Evolutionary conservation across 345 rosid species (phyloP), one percentile per base, ranked within the genome.

Genomic region (Excoecaria cochinchinensis): DNA sequence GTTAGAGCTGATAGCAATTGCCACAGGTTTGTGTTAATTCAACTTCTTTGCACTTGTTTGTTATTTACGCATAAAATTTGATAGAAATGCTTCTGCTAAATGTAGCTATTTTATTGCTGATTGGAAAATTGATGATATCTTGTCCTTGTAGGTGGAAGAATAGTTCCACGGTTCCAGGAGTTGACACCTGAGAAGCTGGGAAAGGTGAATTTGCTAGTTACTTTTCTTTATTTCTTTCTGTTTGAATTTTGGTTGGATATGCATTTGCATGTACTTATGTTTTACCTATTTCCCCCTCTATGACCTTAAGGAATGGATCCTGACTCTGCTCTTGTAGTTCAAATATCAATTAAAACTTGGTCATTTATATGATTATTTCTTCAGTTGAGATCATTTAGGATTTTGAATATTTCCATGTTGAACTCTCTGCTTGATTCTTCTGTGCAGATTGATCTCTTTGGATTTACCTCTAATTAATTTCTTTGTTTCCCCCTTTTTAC

Each of bases 91-190:
- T 74, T 73, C 14, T 13, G 17, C 38, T 22, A 44, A 9, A 56
- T 42, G 24, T 36, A 36, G 39, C 56, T 81, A 55, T 64, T 61
- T 31, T 15, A 31, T 15, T 67, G 55, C 56, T 52, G 31, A 53
- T 80, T 55, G 22, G 44, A 55, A 25, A 61, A 40, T 68, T 86
- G 70, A 71, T 52, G 53, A 52, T 65, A 39, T 72, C 1, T 58
- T 80, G 58, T 75, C 40, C 67, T 58, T 67, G 17, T 77, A 95
- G 99, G 99, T 63, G 99, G 98, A 67, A 89, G 99, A 78, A 93
- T 95, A 77, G 99, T 95, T 63, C 99, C 98, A 67, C 84, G 99
- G 81, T 95, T 95, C 83, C 97, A 95, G 86, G 99, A 95, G 83
- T 83, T 95, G 86, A 95, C 97, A 21, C 73, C 97, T 51, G 99